phyloP scores from a whole-genome alignment of 1,284 basidiomycete species.

The Leucoagaricus sp. region DNA sequence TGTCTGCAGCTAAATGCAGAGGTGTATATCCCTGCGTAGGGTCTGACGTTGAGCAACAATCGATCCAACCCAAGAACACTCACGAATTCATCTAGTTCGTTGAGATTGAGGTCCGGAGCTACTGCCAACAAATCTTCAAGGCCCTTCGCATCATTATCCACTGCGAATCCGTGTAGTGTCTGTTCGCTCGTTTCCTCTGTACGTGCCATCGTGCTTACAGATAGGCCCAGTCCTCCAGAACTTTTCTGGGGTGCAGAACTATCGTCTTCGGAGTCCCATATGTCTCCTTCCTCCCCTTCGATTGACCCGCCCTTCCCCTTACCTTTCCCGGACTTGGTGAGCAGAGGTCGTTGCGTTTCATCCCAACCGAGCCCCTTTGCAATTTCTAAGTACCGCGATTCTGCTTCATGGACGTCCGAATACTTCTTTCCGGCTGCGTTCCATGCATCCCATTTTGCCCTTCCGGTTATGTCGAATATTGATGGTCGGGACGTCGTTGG shows the following conservation, averaged over 20 bases:
- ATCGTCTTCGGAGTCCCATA: conserved; percentile 41
- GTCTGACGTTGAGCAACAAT: conserved; percentile 3
- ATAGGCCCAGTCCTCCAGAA: conserved; percentile 55
- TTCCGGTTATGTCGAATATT: conserved; percentile 77
- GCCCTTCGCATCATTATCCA: conserved; percentile 53
- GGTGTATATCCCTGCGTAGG: conserved; percentile 76
- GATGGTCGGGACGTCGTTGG: conserved; percentile 70
- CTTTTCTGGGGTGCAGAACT: conserved; percentile 22
- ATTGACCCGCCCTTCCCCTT: conserved; percentile 24
- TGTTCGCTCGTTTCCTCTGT: conserved; percentile 39
- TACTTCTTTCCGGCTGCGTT: conserved; percentile 52
- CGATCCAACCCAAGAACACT: conserved; percentile 22
- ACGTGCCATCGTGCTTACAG: conserved; percentile 62
- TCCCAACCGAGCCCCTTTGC: conserved; percentile 72
- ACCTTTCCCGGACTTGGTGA: conserved; percentile 14
- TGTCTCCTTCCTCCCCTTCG: conserved; percentile 31
- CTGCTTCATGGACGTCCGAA: conserved; percentile 44
- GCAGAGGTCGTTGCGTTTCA: conserved; percentile 28
- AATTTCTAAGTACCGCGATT: conserved; percentile 69
- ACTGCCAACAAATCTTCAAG: conserved; percentile 48
- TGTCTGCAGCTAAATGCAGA: conserved; percentile 82
- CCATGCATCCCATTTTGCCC: conserved; percentile 93
- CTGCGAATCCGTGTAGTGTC: conserved; percentile 65
- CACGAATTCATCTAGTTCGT: conserved; percentile 62
- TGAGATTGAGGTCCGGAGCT: conserved; percentile 38